A percentile compares a stretch with the other conserved stretches of the same genome.
These are phyloP conservation scores for Lanmaoa rubissima DNA, from an alignment of 768 basidiomycete genomes.

Conservation along the genomic window DNA sequence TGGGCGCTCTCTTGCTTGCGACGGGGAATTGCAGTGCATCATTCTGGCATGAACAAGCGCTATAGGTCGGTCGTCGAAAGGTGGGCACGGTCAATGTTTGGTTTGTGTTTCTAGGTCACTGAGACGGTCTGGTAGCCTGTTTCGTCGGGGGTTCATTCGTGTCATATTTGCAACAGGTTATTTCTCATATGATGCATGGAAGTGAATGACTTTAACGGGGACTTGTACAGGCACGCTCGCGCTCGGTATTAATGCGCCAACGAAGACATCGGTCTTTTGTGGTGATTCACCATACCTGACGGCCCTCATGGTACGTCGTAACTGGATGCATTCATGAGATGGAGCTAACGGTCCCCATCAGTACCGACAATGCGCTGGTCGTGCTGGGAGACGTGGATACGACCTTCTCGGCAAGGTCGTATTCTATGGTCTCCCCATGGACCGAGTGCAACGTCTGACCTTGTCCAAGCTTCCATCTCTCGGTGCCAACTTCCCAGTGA, in stretches of 20 bases:
- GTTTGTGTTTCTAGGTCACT: neutral
- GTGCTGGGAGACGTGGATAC: slow-evolving; percentile 70
- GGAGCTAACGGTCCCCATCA: slow-evolving; percentile 21
- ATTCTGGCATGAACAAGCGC: too few relatives aligned
- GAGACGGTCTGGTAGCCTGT: slow-evolving; percentile 33
- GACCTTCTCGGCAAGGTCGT: slow-evolving; percentile 70
- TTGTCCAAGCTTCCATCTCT: slow-evolving; percentile 63
- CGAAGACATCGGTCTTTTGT: slow-evolving; percentile 62
- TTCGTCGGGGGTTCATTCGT: slow-evolving; percentile 59
- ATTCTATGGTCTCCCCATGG: slow-evolving; percentile 66
- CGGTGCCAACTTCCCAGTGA: slow-evolving; percentile 63
- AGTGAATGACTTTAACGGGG: neutral
- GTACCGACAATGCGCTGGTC: slow-evolving; percentile 74
- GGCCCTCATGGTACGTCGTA: too few relatives aligned
- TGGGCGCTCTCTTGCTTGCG: too few relatives aligned
- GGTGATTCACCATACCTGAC: slow-evolving; percentile 58
- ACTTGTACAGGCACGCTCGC: slow-evolving; percentile 56
- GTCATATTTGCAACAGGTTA: slow-evolving; percentile 66
- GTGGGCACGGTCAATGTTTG: slow-evolving; percentile 27
- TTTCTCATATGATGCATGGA: slow-evolving; percentile 2
- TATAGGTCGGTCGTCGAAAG: slow-evolving; percentile 65
- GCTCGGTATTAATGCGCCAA: slow-evolving; percentile 73
- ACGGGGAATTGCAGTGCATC: too few relatives aligned
- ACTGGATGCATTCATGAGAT: neutral
- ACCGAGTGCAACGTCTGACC: slow-evolving; percentile 60